phyloP scores from a whole-genome alignment of 108 stramenopile species.

The Skeletonema tropicum region DNA sequence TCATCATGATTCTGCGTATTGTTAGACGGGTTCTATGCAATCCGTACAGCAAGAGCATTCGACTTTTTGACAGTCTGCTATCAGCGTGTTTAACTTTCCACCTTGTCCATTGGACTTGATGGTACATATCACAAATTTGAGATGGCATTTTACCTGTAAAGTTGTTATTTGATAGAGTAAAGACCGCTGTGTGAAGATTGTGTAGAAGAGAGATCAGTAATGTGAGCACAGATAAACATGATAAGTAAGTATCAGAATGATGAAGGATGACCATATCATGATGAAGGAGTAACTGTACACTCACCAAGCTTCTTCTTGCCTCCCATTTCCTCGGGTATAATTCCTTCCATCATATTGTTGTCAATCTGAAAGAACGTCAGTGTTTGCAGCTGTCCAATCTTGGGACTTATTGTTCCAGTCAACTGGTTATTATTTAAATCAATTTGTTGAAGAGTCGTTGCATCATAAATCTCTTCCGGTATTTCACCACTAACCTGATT shows the following conservation, averaged over 20 bases:
- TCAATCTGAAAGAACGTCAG: conserved; percentile 25
- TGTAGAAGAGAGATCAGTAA: too few species aligned
- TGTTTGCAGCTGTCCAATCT: conserved; percentile 35
- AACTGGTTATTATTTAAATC: conserved; percentile 67
- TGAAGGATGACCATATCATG: too few species aligned
- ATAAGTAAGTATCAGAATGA: too few species aligned
- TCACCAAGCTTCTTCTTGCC: conserved; percentile 37
- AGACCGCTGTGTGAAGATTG: too few species aligned
- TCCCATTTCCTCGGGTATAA: conserved; percentile 20
- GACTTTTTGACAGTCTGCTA: background rate
- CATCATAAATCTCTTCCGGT: conserved; percentile 37
- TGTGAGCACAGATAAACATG: too few species aligned
- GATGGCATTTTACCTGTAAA: too few species aligned
- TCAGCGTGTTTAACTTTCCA: background rate
- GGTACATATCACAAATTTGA: too few species aligned
- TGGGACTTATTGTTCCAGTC: conserved; percentile 49
- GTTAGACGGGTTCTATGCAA: background rate
- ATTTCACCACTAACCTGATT: conserved; percentile 53
- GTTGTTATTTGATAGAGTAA: too few species aligned
- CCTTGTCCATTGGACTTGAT: too few species aligned
- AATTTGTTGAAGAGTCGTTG: conserved; percentile 53
- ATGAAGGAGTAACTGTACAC: background rate
- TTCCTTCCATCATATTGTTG: conserved; percentile 21
- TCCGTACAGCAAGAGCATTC: background rate
- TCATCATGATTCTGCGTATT: too few species aligned